Evolutionary conservation across 768 basidiomycete genomes (phyloP).

Genomic region (Naganishia randhawae): DNA sequence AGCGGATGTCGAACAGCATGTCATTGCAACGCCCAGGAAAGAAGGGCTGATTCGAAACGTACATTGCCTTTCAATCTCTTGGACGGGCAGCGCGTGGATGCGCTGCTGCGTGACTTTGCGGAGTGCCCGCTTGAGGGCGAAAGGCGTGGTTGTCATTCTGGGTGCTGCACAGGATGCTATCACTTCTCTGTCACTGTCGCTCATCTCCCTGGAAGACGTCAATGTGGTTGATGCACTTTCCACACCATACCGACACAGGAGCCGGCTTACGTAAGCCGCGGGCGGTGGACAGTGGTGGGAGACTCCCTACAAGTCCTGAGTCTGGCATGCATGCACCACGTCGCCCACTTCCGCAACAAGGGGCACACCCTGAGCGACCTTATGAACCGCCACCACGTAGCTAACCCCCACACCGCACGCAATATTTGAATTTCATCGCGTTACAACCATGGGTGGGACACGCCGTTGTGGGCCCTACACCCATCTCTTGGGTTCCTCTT

Average conservation of each 20-base stretch:
- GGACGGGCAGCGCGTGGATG: not conserved
- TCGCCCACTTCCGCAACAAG: too few relatives aligned
- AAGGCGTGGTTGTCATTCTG: not conserved
- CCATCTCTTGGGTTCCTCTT: conserved; percentile 11
- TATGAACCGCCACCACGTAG: too few relatives aligned
- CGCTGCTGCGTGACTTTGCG: conserved; percentile 17
- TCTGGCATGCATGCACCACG: too few relatives aligned
- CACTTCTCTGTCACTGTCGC: not conserved
- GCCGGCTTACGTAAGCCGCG: not conserved
- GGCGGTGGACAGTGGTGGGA: too few relatives aligned
- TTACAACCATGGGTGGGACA: not conserved
- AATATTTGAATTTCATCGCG: not conserved
- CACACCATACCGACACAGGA: not conserved
- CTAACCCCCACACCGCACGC: too few relatives aligned
- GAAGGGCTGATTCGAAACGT: too few relatives aligned
- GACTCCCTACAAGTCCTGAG: too few relatives aligned
- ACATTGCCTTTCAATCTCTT: conserved; percentile 22
- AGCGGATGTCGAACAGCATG: not conserved
- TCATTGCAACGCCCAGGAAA: too few relatives aligned
- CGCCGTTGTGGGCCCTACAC: not conserved
- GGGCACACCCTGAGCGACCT: too few relatives aligned
- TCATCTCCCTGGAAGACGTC: not conserved
- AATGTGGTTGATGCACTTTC: not conserved
- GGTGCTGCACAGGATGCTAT: not conserved
- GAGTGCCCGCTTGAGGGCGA: conserved; percentile 19